These are phyloP conservation scores for Salvia sclarea DNA, from an alignment of 305 asterid genomes.

Conservation along the genomic window DNA sequence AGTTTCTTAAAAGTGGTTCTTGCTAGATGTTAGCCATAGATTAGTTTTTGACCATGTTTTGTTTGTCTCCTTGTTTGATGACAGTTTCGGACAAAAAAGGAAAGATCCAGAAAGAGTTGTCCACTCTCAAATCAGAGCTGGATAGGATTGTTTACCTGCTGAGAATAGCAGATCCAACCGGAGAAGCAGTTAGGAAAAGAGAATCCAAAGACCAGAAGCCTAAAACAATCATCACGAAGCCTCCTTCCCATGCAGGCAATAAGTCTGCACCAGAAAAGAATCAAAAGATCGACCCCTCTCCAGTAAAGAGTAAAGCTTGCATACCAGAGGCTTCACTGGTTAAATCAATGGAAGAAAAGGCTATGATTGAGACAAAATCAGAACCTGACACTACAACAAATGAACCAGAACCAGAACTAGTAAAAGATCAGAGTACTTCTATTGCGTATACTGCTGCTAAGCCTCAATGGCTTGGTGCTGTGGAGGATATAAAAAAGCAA, in stretches of 20 bases:
- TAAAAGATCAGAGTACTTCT: slow-evolving; percentile 40
- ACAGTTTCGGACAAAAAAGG: slow-evolving; percentile 71
- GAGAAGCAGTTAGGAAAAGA: slow-evolving; percentile 80
- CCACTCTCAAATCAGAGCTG: slow-evolving; percentile 72
- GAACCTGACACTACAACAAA: slow-evolving; percentile 42
- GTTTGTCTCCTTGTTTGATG: slow-evolving; percentile 33
- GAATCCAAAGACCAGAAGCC: slow-evolving; percentile 50
- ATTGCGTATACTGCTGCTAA: slow-evolving; percentile 49
- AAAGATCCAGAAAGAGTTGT: slow-evolving; percentile 57
- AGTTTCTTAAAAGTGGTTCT: slow-evolving; percentile 13
- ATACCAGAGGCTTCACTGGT: slow-evolving; percentile 40
- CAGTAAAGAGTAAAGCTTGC: slow-evolving; percentile 31
- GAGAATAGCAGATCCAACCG: slow-evolving; percentile 89
- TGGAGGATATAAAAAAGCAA: slow-evolving; percentile 52
- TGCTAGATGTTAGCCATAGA: slow-evolving; percentile 7
- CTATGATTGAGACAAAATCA: slow-evolving; percentile 34
- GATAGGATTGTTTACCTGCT: slow-evolving; percentile 83
- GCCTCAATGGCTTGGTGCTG: slow-evolving; percentile 99
- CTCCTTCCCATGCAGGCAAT: slow-evolving; percentile 35
- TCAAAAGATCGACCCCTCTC: slow-evolving; percentile 18
- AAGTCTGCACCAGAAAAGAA: slow-evolving; percentile 35
- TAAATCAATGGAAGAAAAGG: slow-evolving; percentile 40
- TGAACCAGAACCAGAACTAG: slow-evolving; percentile 40
- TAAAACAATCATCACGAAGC: slow-evolving; percentile 24
- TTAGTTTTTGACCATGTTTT: slow-evolving; percentile 26